phyloP scores from a whole-genome alignment of 1,284 basidiomycete species.

The Ustilago lituana region DNA sequence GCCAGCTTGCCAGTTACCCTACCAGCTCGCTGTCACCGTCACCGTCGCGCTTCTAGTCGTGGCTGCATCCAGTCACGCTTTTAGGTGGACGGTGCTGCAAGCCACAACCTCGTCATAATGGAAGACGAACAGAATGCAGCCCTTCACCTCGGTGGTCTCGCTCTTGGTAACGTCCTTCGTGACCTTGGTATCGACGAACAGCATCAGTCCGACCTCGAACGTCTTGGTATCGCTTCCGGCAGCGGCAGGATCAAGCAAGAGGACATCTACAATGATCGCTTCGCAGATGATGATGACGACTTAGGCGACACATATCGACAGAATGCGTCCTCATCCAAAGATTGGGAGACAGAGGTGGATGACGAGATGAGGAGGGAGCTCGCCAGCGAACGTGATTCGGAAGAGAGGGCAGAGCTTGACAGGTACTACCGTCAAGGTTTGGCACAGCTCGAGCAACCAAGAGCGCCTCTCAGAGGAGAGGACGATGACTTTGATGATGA shows the following conservation, averaged over 20 bases:
- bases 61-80: background rate
- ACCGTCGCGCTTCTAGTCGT: background rate
- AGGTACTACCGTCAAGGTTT: conserved; percentile 53
- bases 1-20: conserved; percentile 17
- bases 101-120: conserved; percentile 29
- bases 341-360: conserved; percentile 55
- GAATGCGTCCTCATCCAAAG: conserved; percentile 38
- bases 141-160: conserved; percentile 62
- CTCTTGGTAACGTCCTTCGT: conserved; percentile 63
- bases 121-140: conserved; percentile 63
- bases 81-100: background rate
- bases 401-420: conserved; percentile 49
- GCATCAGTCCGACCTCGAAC: conserved; percentile 45
- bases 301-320: conserved; percentile 25
- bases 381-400: conserved; percentile 39
- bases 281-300: conserved; percentile 61
- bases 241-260: conserved; percentile 54
- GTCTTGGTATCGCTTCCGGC: conserved; percentile 47
- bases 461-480: conserved; percentile 48
- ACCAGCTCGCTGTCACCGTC: background rate
- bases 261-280: conserved; percentile 65
- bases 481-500: conserved; percentile 61
- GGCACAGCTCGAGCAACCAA: conserved; percentile 40
- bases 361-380: conserved; percentile 52
- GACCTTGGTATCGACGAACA: conserved; percentile 62